Base-by-base conservation (phyloP, 345 rosid species). In the Trapa incisa region DNA sequence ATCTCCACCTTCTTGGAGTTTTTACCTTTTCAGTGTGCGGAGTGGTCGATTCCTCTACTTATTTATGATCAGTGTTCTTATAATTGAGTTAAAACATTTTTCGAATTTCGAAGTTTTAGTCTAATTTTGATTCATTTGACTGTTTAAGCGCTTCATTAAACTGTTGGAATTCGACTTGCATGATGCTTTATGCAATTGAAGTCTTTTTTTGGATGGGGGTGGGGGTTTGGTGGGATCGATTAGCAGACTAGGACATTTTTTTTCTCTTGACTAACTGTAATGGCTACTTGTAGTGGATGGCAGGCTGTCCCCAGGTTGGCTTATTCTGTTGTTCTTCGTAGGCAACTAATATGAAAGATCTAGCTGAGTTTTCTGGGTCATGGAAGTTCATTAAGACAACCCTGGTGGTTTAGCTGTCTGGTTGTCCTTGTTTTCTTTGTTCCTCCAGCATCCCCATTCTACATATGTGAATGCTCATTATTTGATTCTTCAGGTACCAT, bases 401-500 rank as follows among this genome's bases (percentile, higher is more conserved):
- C 35, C 10, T 33, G 37, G 38, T 58, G 37, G 32, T 58, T 58
- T 35, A 8, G 63, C 5, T 58, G 15, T 58, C 38, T 58, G 36
- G 37, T 13, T 53, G 60, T 54, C 8, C 8, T 14, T 50, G 22
- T 13, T 50, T 50, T 10, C 54, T 50, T 50, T 14, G 17, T 4
- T 50, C n/a, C 14, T 50, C 17, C 17, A 50, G 16, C 54, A 14
- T 13, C 3, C 54, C 17, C 54, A 54, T 6, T 22, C 33, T n/a
- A n/a, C 8, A 22, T 1, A 54, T 22, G 9, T 32, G 33, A 1
- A 33, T 35, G 63, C 38, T 8, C 36, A 58, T n/a, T 22, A 37
- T 35, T 37, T 61, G 61, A 29, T 10, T 65, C 22, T 79, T 71
- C 86, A 95, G 99, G 87, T 95, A 95, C 68, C 97, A 91, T 84